Evolutionary conservation across 192 early-diverging fungal species (phyloP).

Genomic region (Gigaspora rosea): DNA sequence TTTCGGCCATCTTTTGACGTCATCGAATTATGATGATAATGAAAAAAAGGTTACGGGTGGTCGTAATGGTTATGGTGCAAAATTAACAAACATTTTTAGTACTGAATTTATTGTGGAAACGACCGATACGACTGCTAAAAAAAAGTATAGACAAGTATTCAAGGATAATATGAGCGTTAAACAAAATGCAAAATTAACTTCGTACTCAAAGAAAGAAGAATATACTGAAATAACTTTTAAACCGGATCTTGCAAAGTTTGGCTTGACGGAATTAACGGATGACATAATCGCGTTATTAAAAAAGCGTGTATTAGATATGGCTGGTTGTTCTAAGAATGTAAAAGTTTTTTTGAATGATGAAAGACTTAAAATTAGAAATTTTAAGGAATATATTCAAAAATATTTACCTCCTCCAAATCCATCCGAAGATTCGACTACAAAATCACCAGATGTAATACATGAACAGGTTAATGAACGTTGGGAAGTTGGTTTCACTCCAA

Average conservation of each 20-base stretch:
- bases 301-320: conserved; percentile 93
- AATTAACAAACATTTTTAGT: conserved; percentile 97
- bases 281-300: conserved; percentile 86
- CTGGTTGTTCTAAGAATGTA: conserved; percentile 79
- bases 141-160: conserved; percentile 86
- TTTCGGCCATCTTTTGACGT: conserved; percentile 95
- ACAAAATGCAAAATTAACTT: conserved; percentile 72
- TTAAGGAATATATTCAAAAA: conserved; percentile 88
- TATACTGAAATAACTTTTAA: conserved; percentile 93
- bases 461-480: conserved; percentile 80
- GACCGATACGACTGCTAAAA: conserved; percentile 65
- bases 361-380: conserved; percentile 79
- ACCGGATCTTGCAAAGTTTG: conserved; percentile 90
- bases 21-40: conserved; percentile 95
- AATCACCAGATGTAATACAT: conserved; percentile 62
- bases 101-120: conserved; percentile 94
- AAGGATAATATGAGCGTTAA: conserved; percentile 88
- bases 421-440: not conserved
- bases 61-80: conserved; percentile 91
- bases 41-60: conserved; percentile 96
- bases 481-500: conserved; percentile 92
- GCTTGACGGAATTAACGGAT: conserved; percentile 69
- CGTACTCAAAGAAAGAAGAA: conserved; percentile 67
- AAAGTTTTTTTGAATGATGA: conserved; percentile 88
- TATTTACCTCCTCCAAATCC: conserved; percentile 51